phyloP scores from a whole-genome alignment of 257 asterid species.

The Rehmannia glutinosa region DNA sequence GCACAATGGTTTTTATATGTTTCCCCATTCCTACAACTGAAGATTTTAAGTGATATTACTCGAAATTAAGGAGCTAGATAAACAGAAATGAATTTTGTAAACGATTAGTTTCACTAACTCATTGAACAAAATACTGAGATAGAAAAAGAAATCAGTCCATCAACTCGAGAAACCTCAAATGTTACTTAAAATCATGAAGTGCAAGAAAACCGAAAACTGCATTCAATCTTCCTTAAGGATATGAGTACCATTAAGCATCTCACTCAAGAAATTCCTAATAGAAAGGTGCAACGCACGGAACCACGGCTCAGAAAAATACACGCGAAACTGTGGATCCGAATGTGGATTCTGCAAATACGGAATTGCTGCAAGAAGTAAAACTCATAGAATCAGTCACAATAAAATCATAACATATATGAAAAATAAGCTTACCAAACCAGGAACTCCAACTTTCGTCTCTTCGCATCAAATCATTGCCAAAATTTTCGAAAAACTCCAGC shows the following conservation, averaged over 20 bases:
- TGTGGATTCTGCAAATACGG: slow-evolving; percentile 82
- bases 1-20: too few relatives aligned
- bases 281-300: slow-evolving; percentile 67
- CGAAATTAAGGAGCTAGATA: too few relatives aligned
- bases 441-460: slow-evolving; percentile 73
- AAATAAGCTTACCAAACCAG: slow-evolving; percentile 72
- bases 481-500: slow-evolving; percentile 56
- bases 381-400: slow-evolving; percentile 3
- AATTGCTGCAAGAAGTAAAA: slow-evolving; percentile 53
- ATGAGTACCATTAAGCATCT: slow-evolving; percentile 80
- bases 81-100: too few relatives aligned
- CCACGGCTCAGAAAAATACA: slow-evolving; percentile 89
- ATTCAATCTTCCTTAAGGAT: slow-evolving; percentile 53
- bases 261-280: slow-evolving; percentile 76
- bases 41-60: too few relatives aligned
- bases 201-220: slow-evolving; percentile 13
- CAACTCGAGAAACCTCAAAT: too few relatives aligned
- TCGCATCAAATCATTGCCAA: slow-evolving; percentile 65
- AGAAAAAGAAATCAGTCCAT: not conserved
- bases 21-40: too few relatives aligned
- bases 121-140: not conserved
- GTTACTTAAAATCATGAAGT: too few relatives aligned
- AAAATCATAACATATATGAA: not conserved
- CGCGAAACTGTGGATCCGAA: slow-evolving; percentile 73
- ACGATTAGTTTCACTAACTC: not conserved